phyloP scores from a whole-genome alignment of 2,329 filamentous ascomycete genomes.

The Nemania bipapillata region DNA sequence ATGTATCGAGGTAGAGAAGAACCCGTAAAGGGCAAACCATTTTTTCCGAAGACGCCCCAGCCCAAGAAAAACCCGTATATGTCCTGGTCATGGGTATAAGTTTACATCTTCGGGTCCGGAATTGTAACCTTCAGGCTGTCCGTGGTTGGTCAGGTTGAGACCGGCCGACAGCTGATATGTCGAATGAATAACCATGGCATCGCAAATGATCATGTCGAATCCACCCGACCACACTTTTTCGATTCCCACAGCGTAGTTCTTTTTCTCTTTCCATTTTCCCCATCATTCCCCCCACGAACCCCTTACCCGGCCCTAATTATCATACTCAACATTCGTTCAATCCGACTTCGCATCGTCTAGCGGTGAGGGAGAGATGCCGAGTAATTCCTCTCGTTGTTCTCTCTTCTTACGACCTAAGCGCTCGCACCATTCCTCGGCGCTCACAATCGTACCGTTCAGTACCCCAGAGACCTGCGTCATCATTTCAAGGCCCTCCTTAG shows the following conservation, averaged over 20 bases:
- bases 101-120: not conserved
- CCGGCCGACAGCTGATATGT: not conserved
- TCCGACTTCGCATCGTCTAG: constrained; percentile 45
- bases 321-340: constrained; percentile 32
- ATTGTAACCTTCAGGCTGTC: not conserved
- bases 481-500: constrained; percentile 92
- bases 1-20: not conserved
- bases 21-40: not conserved
- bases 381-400: constrained; percentile 48
- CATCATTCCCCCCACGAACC: no score
- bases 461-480: constrained; percentile 90
- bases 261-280: not conserved
- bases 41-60: constrained; percentile 10
- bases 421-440: constrained; percentile 91
- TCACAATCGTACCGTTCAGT: constrained; percentile 86
- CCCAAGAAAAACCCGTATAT: constrained; percentile 10
- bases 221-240: constrained; percentile 3
- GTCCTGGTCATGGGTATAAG: constrained; percentile 20
- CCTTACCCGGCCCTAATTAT: no score
- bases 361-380: constrained; percentile 37
- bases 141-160: not conserved
- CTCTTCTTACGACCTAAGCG: constrained; percentile 68
- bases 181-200: constrained; percentile 2
- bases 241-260: not conserved
- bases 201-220: constrained; percentile 5